Base-by-base conservation (phyloP, 2,329 filamentous ascomycete species). In the Alternaria sp. region DNA sequence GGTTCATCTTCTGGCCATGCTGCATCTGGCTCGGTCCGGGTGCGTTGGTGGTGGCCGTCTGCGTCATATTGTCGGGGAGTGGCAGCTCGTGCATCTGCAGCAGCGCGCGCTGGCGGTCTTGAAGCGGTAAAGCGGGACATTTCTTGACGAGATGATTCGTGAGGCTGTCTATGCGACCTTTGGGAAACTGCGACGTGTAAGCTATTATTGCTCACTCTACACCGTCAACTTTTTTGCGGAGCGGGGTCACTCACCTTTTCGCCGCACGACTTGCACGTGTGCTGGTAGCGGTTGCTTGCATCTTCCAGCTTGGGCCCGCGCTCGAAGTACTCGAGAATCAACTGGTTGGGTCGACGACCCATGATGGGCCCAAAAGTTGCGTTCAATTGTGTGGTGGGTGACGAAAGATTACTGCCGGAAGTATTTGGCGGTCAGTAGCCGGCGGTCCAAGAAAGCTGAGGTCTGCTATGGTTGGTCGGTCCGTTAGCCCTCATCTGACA, bases 311-410 rank as follows among this genome's bases (percentile, higher is more conserved):
- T 97, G 43, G 89, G 87, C 10, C 94, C 94, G 71, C 94, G 89
- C 79, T 92, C 89, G 80, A 97, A 97, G 84, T 93, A 96, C 81
- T 95, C 89, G 79, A 92, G 87, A 79, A 97, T 94, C 71, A 97
- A 85, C 73, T 89, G 89, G 81, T 96, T 95, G 69, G 92, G 93
- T 82, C 91, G 90, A 77, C 93, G 88, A 78, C 93, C 93, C 93
- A 95, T 95, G 66, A 55, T 70, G 57, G 66, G 62, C 55, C 59
- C 60, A 59, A 30, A 21, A 43, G 49, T 54, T 59, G 60, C 37
- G 26, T 54, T 62, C 41, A 43, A 59, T 44, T 44, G 43, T 62
- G 49, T 58, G 45, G 60, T 62, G 60, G 28, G 55, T 54, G 50
- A 50, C 41, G 60, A 55, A 62, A 62, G 54, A 57, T 62, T 62